Conservation (phyloP, 768 basidiomycete genomes). For the Lactifluus piperatus region DNA sequence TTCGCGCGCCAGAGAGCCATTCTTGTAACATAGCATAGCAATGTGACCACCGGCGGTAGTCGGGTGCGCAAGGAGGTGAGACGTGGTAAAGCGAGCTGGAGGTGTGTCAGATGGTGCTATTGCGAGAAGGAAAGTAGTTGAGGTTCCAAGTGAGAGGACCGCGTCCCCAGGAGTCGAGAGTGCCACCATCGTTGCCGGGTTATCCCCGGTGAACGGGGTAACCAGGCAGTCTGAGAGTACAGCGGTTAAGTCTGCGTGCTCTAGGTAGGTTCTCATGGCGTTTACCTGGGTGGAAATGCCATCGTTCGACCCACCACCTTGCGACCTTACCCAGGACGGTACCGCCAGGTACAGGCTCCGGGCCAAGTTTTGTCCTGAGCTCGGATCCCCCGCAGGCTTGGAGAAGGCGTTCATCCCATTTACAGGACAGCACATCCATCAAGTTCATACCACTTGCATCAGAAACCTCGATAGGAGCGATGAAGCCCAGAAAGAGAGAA, state of each 20-base stretch:
- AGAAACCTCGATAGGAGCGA: constrained; percentile 78
- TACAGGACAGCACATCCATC: constrained; percentile 64
- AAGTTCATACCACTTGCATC: constrained; percentile 91
- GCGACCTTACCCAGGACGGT: constrained; percentile 54
- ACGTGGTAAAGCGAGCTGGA: constrained; percentile 64
- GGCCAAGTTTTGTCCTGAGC: constrained; percentile 60
- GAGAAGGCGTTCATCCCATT: constrained; percentile 65
- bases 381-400: constrained; percentile 60
- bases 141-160: constrained; percentile 82
- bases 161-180: constrained; percentile 73
- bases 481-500: constrained; percentile 68
- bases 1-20: constrained; percentile 76
- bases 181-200: constrained; percentile 75
- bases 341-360: constrained; percentile 70
- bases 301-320: constrained; percentile 64
- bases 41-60: constrained; percentile 56
- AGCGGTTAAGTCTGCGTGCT: not conserved
- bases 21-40: constrained; percentile 90
- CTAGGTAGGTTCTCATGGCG: not conserved
- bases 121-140: constrained; percentile 77
- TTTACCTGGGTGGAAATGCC: constrained; percentile 61
- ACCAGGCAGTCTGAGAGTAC: constrained; percentile 56
- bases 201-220: constrained; percentile 85
- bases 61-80: constrained; percentile 67
- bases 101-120: constrained; percentile 55